phyloP scores from a whole-genome alignment of 1,139 yeast genomes.

The Candida buenavistaensis region DNA sequence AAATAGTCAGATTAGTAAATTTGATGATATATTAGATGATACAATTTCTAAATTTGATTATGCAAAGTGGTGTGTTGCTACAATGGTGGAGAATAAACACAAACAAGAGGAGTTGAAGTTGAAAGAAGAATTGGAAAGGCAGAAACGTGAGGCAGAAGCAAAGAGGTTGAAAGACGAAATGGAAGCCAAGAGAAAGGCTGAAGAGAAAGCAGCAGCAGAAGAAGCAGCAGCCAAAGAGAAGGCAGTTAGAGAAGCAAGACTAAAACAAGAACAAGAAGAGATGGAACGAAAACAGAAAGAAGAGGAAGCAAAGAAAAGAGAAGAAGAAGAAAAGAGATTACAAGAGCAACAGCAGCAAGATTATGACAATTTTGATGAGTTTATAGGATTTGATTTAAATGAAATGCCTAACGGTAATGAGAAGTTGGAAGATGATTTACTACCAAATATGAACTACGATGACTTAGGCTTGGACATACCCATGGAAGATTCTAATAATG shows the following conservation, averaged over 20 bases:
- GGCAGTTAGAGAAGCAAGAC: slow-evolving; percentile 19
- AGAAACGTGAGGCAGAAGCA: slow-evolving; percentile 26
- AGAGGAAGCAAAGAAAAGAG: slow-evolving; percentile 5
- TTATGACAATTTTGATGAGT: slow-evolving; percentile 15
- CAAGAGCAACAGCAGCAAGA: slow-evolving; percentile 11
- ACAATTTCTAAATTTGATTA: slow-evolving; percentile 46
- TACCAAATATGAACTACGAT: slow-evolving; percentile 34
- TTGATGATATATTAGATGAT: slow-evolving; percentile 47
- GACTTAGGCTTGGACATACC: slow-evolving; percentile 13
- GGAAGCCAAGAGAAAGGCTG: slow-evolving; percentile 22
- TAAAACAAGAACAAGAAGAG: slow-evolving; percentile 20
- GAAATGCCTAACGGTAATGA: slow-evolving; percentile 18
- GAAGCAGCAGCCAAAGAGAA: slow-evolving; percentile 18
- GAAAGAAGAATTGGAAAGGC: slow-evolving; percentile 41
- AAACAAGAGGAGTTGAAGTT: slow-evolving; percentile 42
- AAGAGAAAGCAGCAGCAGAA: slow-evolving; percentile 19
- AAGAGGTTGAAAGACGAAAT: slow-evolving; percentile 20
- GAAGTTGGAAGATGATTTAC: slow-evolving; percentile 34
- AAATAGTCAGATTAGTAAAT: slow-evolving; percentile 34
- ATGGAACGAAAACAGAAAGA: slow-evolving; percentile 15
- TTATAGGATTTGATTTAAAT: slow-evolving; percentile 13
- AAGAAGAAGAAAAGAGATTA: slow-evolving; percentile 7
- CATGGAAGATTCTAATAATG: slow-evolving; percentile 13
- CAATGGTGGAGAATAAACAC: slow-evolving; percentile 44
- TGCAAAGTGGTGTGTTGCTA: slow-evolving; percentile 48